Evolutionary conservation across 371 early-diverging fungal species (phyloP).

Genomic region (Actinomucor elegans): DNA sequence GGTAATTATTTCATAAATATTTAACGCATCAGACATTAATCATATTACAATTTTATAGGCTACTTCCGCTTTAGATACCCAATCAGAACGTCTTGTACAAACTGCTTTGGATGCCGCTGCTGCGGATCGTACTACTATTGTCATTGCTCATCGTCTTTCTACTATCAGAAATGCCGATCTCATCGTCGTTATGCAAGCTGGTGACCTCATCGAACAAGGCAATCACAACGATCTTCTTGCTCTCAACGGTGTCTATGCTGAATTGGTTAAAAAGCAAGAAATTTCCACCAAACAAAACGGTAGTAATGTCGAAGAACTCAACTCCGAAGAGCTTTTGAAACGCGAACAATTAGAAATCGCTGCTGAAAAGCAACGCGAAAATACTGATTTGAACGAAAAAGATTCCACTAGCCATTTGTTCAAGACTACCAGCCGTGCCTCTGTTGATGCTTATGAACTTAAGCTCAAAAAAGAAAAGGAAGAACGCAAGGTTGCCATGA

Average conservation of each 20-base stretch:
- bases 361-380: conserved; percentile 16
- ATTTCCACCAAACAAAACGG: conserved; percentile 35
- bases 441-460: conserved; percentile 47
- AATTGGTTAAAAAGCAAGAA: conserved; percentile 59
- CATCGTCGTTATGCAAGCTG: conserved; percentile 80
- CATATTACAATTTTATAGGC: conserved; percentile 42
- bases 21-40: background rate
- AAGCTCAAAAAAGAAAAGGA: conserved; percentile 49
- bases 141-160: conserved; percentile 90
- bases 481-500: conserved; percentile 36
- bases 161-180: conserved; percentile 81
- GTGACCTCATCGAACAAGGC: conserved; percentile 72
- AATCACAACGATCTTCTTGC: conserved; percentile 66
- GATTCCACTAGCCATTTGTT: conserved; percentile 24
- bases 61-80: conserved; percentile 77
- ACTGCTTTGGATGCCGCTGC: conserved; percentile 78
- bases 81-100: conserved; percentile 82
- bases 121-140: conserved; percentile 82
- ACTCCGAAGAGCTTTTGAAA: conserved; percentile 30
- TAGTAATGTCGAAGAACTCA: conserved; percentile 15
- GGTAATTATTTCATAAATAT: conserved; percentile 23
- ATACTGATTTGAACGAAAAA: conserved; percentile 22
- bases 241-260: conserved; percentile 54
- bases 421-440: conserved; percentile 35
- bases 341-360: conserved; percentile 41